A percentile compares a stretch with the other conserved stretches of the same genome.
These are phyloP conservation scores for Carex kokanica DNA, from an alignment of 176 grass and related monocot species.

Conservation along the genomic window DNA sequence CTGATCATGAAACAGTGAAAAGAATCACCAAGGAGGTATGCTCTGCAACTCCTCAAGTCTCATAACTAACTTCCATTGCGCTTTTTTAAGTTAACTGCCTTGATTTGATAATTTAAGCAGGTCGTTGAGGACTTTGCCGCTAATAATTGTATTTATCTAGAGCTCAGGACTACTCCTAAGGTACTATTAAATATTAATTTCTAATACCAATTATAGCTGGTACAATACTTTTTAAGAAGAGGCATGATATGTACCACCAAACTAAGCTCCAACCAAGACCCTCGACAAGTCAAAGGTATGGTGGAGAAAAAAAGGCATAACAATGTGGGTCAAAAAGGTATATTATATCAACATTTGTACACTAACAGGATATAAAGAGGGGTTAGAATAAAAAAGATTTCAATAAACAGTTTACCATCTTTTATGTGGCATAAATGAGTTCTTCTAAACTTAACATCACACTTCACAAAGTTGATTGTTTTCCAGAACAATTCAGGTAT, in stretches of 20 bases:
- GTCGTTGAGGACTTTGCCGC: conserved; percentile 91
- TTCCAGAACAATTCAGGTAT: neutral
- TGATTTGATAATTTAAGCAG: conserved; percentile 36
- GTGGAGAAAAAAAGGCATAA: neutral
- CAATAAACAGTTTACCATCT: neutral
- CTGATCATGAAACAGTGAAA: conserved; percentile 82
- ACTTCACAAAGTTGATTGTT: neutral
- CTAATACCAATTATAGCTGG: neutral
- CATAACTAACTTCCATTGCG: neutral
- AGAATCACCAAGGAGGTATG: conserved; percentile 91
- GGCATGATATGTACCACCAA: neutral
- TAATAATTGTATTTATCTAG: conserved; percentile 90
- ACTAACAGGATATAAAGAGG: neutral
- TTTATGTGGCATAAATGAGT: neutral
- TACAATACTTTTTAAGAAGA: neutral
- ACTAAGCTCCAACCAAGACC: neutral
- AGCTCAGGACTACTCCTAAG: conserved; percentile 97
- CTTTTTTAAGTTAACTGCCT: neutral
- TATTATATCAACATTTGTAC: neutral
- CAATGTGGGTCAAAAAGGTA: neutral
- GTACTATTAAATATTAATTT: conserved; percentile 33
- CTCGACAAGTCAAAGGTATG: neutral
- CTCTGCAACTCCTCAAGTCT: neutral
- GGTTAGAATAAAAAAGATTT: neutral
- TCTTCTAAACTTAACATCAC: neutral